phyloP scores from a whole-genome alignment of 495 filamentous ascomycete genomes.

The Staphylotrichum tortipilum region DNA sequence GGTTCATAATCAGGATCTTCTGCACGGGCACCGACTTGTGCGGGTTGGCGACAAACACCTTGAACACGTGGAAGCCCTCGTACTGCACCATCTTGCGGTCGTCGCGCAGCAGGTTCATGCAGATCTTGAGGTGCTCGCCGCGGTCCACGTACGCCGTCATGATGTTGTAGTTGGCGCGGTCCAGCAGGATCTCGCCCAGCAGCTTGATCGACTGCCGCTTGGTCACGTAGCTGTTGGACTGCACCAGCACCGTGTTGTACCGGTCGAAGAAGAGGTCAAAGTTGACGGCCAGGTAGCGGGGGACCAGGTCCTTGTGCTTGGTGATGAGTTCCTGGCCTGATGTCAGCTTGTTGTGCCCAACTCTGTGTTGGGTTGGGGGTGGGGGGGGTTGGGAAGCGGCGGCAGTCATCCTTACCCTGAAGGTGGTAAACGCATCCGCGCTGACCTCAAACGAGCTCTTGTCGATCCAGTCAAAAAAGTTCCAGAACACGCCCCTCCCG shows the following conservation, averaged over 20 bases:
- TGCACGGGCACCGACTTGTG: conserved; percentile 92
- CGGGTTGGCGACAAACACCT: conserved; percentile 97
- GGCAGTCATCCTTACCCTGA: conserved; percentile 82
- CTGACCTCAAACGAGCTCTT: conserved; percentile 91
- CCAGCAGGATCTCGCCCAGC: conserved; percentile 87
- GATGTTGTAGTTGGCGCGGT: conserved; percentile 91
- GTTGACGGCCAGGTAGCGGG: conserved; percentile 75
- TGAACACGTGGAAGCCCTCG: conserved; percentile 98
- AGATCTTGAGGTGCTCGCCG: conserved; percentile 90
- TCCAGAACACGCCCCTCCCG: conserved; percentile 85
- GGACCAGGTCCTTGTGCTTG: conserved; percentile 82
- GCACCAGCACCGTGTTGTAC: conserved; percentile 82
- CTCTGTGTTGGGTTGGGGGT: too few relatives aligned
- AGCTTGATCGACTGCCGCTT: conserved; percentile 98
- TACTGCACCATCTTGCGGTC: conserved; percentile 99
- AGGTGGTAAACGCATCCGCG: conserved; percentile 94
- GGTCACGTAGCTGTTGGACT: conserved; percentile 93
- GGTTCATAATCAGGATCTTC: conserved; percentile 90
- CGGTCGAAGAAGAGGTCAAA: conserved; percentile 83
- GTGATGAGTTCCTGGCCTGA: conserved; percentile 73
- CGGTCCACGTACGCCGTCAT: conserved; percentile 97
- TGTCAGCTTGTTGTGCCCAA: too few relatives aligned
- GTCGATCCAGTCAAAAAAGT: conserved; percentile 97
- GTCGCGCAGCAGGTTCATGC: conserved; percentile 92
- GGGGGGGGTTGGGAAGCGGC: too few relatives aligned